Evolutionary conservation across 805 yeast species (phyloP), one percentile per base, ranked within the genome.

Genomic region (Starmerella riodocensis): DNA sequence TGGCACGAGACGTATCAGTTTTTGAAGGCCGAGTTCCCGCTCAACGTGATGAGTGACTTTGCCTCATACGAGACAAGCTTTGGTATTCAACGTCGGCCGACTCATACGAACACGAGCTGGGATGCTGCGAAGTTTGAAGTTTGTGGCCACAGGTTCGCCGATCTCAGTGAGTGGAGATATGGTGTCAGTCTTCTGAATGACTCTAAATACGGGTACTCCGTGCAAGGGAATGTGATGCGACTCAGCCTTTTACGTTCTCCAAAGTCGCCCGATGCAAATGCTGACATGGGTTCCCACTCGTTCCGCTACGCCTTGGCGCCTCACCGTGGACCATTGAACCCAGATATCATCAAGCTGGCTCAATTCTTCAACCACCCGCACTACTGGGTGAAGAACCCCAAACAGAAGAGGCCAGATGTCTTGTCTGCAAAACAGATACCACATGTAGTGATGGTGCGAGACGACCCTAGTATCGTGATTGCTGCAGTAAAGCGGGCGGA

Each of bases 51-150:
- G 49, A 68, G 73, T 29, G 91, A 86, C 17, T 67, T 54, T 39
- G 97, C 95, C 2, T 73, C 76, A 41, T 91, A 83, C 58, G 98
- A 88, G 59, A 85, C 96, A 2, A 94, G 86, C 58, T 88, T 82
- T 60, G 98, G 98, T 39, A 61, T 81, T 33, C 88, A 94, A 5
- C 76, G 72, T 53, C 73, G 97, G 49, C 94, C 97, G 34, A 88
- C 97, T 0, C 96, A 88, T 60, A 88, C 67, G 63, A 91, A 88
- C 57, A 88, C 98, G 0, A 66, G 83, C 1, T 88, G 97, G 97
- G 98, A 88, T 54, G 78, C 79, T 25, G 97, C 97, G 42, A 86
- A 85, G 58, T 88, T 88, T 59, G 98, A 88, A 61, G 94, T 85
- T 9, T 82, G 94, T 54, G 84, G 80, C 53, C 98, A 91, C 59